Percentiles rank a stretch among this genome's conserved stretches.
phyloP scores from a whole-genome alignment of 306 rosid species.

The Vigna nakashimae region DNA sequence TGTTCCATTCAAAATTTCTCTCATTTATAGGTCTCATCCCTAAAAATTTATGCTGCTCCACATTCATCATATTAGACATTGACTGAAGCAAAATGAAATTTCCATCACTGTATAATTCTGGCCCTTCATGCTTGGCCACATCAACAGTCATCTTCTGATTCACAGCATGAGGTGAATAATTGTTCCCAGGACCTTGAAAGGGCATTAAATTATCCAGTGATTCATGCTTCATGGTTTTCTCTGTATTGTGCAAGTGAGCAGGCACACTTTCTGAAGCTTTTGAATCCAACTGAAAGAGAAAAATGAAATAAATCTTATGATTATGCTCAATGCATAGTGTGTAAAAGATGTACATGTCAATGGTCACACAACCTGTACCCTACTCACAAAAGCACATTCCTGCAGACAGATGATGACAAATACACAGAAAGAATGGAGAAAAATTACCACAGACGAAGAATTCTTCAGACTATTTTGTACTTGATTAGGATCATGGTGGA shows the following conservation, averaged over 20 bases:
- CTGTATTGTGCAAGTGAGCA: slow-evolving; percentile 52
- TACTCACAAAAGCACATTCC: neutral
- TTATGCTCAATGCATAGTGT: slow-evolving; percentile 19
- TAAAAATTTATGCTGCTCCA: slow-evolving; percentile 53
- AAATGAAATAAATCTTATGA: slow-evolving; percentile 35
- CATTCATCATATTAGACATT: slow-evolving; percentile 49
- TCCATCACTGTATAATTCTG: slow-evolving; percentile 54
- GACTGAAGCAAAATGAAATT: slow-evolving; percentile 55
- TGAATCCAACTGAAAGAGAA: slow-evolving; percentile 54
- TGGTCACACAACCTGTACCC: slow-evolving; percentile 1
- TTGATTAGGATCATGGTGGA: slow-evolving; percentile 50
- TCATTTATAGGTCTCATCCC: slow-evolving; percentile 50
- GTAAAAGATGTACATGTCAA: slow-evolving; percentile 13
- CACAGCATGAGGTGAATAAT: slow-evolving; percentile 49
- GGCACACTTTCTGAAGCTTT: slow-evolving; percentile 55
- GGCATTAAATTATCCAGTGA: slow-evolving; percentile 52
- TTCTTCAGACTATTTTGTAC: slow-evolving; percentile 54
- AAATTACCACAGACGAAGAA: slow-evolving; percentile 63
- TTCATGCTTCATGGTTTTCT: slow-evolving; percentile 54
- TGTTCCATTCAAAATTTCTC: slow-evolving; percentile 54
- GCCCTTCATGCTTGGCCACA: slow-evolving; percentile 59
- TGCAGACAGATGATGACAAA: slow-evolving; percentile 18
- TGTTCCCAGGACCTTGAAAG: slow-evolving; percentile 54
- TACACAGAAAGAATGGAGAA: slow-evolving; percentile 40
- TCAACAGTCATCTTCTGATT: slow-evolving; percentile 58